A percentile compares a stretch with the other conserved stretches of the same genome.
phyloP scores from a whole-genome alignment of 202 grass and related monocot genomes.

The Carex arenaria region DNA sequence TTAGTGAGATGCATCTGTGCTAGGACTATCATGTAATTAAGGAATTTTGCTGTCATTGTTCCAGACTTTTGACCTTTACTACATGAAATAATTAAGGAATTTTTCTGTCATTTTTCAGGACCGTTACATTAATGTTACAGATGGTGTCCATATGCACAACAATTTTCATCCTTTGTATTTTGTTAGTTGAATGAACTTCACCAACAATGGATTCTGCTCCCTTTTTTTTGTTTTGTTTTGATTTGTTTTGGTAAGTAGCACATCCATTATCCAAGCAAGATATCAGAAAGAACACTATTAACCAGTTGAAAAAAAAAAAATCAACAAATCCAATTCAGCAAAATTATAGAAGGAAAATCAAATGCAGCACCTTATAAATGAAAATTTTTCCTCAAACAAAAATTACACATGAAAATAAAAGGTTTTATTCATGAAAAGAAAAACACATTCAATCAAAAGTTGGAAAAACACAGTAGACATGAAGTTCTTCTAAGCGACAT shows the following conservation, averaged over 20 bases:
- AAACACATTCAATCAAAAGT: neutral
- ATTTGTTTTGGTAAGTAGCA: neutral
- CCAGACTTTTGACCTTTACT: no score
- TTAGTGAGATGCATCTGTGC: no score
- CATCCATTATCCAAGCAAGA: neutral
- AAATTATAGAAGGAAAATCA: neutral
- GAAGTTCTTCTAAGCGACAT: conserved; percentile 25
- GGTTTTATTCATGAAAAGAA: neutral
- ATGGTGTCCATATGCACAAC: no score
- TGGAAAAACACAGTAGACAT: neutral
- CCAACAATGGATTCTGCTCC: no score
- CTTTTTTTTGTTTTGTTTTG: no score
- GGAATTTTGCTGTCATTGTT: no score
- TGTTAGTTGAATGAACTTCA: no score
- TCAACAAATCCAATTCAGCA: neutral
- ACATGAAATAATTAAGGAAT: no score
- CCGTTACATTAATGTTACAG: no score
- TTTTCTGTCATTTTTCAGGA: no score
- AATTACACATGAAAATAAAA: neutral
- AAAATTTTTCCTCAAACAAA: neutral
- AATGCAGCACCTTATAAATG: neutral
- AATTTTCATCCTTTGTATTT: no score
- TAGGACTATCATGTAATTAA: no score
- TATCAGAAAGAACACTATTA: neutral
- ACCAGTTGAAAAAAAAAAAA: neutral